Evolutionary conservation across 495 filamentous ascomycete genomes (phyloP).

Genomic region (Xylaria palmicola): DNA sequence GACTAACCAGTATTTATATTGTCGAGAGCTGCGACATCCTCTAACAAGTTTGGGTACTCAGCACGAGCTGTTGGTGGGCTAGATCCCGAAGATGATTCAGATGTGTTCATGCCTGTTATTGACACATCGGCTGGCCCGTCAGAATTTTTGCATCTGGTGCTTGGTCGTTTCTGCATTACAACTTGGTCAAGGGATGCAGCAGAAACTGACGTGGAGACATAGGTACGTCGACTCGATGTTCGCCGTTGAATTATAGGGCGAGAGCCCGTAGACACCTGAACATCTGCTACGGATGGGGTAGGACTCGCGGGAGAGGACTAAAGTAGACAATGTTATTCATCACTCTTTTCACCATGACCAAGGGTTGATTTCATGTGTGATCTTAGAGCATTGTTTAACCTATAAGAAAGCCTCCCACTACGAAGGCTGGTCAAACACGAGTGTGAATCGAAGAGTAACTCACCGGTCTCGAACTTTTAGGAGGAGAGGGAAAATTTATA

Average conservation of each 20-base stretch:
- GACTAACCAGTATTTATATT: not conserved
- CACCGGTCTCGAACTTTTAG: slow-evolving; percentile 16
- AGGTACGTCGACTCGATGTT: slow-evolving; percentile 20
- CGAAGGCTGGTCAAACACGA: too few relatives aligned
- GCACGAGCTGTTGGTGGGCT: not conserved
- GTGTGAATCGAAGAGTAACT: too few relatives aligned
- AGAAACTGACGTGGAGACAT: slow-evolving; percentile 3
- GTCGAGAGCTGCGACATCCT: not conserved
- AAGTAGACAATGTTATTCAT: too few relatives aligned
- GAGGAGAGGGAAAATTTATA: slow-evolving; percentile 25
- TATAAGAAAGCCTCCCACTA: too few relatives aligned
- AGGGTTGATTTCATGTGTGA: too few relatives aligned
- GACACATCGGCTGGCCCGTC: not conserved
- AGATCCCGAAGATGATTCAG: not conserved
- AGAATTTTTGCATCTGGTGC: not conserved
- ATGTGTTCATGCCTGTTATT: not conserved
- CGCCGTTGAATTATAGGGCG: slow-evolving; percentile 16
- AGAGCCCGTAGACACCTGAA: not conserved
- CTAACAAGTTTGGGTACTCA: not conserved
- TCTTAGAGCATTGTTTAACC: too few relatives aligned
- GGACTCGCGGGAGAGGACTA: slow-evolving; percentile 17
- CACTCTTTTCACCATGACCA: too few relatives aligned
- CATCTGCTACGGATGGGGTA: not conserved
- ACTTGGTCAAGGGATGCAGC: slow-evolving; percentile 19
- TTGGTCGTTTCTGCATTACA: slow-evolving; percentile 11